Base-by-base conservation (phyloP, 257 asterid species). In the Scutellaria baicalensis region DNA sequence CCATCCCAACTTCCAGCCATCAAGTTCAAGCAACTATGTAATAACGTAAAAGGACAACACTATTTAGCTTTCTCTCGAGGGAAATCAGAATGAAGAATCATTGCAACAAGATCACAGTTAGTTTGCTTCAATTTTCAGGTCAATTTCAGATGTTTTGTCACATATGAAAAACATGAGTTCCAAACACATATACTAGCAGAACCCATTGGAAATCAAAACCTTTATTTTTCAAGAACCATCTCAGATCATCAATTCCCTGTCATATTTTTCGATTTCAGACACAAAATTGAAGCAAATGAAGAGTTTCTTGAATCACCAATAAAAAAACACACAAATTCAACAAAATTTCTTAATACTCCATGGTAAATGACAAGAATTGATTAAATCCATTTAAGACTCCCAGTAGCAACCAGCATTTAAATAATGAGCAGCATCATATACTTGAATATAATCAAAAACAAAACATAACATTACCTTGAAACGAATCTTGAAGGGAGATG, bases 1-100 rank as follows among this genome's bases (percentile, higher is more conserved):
- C 81, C 94, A 65, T 87, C 96, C 83, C 85, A 77, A 75, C 88
- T 83, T 77, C 85, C 96, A 63, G 92, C 91, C 98, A 93, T 93
- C 61, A 54, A 64, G 71, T 73, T 75, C 14, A 8, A 49, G 62
- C 64, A 80, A 79, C 88, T 81, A 72, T 14, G 64, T 49, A 18
- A 51, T 58, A 27, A 27, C 51, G 35, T 38, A 74, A 56, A 50
- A 58, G 39, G 23, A 38, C 12, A 55, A 55, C 57, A 23, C n/a
- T 70, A 48, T 3, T 6, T 13, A 44, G 11, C 66, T 75, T 63
- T 47, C 66, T 49, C 60, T n/a, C n/a, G n/a, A n/a, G n/a, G n/a
- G n/a, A n/a, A 0, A 47, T 47, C 31, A 10, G 31, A 17, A 39
- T 18, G 17, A 18, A 16, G 51, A 60, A 4, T 5, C 9, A 12